Evolutionary conservation across 2,329 filamentous ascomycete species (phyloP).

Genomic region (Alternaria conjuncta): DNA sequence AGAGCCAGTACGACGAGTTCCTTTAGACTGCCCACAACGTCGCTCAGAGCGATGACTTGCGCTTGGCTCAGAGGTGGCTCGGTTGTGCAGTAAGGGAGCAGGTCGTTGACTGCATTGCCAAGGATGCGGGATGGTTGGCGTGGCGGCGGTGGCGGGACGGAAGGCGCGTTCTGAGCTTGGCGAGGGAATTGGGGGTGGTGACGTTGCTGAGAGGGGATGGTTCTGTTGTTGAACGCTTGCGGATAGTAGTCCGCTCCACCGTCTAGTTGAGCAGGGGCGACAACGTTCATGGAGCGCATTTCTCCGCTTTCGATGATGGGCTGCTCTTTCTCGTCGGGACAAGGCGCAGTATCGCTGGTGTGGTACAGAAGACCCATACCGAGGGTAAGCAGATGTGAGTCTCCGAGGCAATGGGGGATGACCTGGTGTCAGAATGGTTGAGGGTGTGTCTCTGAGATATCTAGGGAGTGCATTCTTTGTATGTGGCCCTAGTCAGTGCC

Average conservation of each 20-base stretch:
- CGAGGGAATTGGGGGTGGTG: background rate
- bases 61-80: slow-evolving; percentile 24
- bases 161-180: background rate
- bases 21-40: slow-evolving; percentile 39
- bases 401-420: background rate
- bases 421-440: background rate
- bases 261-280: slow-evolving; percentile 12
- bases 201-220: background rate
- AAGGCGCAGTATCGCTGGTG: background rate
- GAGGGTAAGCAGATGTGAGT: background rate
- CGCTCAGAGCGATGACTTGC: slow-evolving; percentile 41
- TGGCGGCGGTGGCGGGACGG: background rate
- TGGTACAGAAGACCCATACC: background rate
- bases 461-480: background rate
- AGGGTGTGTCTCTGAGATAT: background rate
- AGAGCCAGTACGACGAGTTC: slow-evolving; percentile 42
- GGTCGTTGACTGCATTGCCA: slow-evolving; percentile 21
- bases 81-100: slow-evolving; percentile 42
- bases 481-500: background rate
- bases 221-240: background rate
- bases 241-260: slow-evolving; percentile 10
- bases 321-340: background rate
- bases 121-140: background rate
- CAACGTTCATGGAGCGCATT: background rate
- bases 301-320: background rate